Conservation (phyloP, 106 monocot species). For the Platanthera zijinensis region DNA sequence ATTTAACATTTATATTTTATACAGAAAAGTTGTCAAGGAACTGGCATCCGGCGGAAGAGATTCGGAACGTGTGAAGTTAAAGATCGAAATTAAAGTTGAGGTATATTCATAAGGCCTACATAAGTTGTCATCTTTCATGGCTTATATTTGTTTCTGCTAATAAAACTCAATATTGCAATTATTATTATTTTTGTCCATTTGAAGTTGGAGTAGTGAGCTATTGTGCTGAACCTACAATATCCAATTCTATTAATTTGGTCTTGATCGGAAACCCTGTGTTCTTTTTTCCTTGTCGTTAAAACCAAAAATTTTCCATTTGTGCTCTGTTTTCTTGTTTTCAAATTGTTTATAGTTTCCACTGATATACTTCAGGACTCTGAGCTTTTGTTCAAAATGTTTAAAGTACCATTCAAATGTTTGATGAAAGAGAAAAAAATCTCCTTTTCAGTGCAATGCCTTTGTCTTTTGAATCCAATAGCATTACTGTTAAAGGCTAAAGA, state of each 20-base stretch:
- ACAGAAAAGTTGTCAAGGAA: too few relatives aligned
- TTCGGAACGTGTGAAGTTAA: too few relatives aligned
- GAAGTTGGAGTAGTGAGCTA: neutral
- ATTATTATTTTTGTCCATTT: neutral
- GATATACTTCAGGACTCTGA: neutral
- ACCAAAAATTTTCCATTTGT: neutral
- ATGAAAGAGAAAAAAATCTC: too few relatives aligned
- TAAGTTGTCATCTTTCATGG: neutral
- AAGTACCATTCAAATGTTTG: neutral
- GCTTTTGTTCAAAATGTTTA: neutral
- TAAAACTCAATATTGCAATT: neutral
- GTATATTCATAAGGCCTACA: constrained; percentile 19
- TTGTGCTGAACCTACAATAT: neutral
- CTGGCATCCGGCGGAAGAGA: too few relatives aligned
- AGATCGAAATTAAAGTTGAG: constrained; percentile 85
- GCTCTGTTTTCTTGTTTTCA: neutral
- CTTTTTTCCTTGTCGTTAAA: neutral
- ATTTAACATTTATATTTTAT: too few relatives aligned
- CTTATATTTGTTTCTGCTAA: neutral
- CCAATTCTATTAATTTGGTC: neutral
- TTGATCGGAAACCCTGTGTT: neutral
- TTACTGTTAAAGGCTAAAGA: too few relatives aligned
- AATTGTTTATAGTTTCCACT: neutral
- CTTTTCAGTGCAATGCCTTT: too few relatives aligned
- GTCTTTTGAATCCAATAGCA: too few relatives aligned